Base-by-base conservation (phyloP, 176 grass and related monocot genomes). In the Oryza meyeriana region DNA sequence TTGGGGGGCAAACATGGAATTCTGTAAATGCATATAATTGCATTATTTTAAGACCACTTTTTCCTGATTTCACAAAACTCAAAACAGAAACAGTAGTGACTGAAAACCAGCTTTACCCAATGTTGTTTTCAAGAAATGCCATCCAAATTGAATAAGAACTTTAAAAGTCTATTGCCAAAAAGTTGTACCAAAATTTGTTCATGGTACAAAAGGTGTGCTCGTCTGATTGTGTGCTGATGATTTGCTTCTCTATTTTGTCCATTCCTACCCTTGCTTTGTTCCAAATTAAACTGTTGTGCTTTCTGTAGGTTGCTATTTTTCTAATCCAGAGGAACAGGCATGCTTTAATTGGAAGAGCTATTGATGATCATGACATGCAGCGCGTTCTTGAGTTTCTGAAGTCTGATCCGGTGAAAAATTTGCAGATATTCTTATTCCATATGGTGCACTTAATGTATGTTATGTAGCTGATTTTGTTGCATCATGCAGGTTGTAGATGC, bases 321-420 rank as follows among this genome's bases (percentile, higher is more conserved):
- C 93, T 98, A 39, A 98, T 98, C 75, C 96, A 98, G 78, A 98
- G 92, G 71, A 95, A 95, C 48, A 91, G 90, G 34, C 90, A 98
- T 87, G 88, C 96, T 82, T 91, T 98, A 79, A 98, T 98, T 87
- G 96, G 96, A 41, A 88, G 96, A 64, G 96, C 96, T 58, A 98
- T 98, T 76, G 96, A 98, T 91, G 88, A 95, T 79, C 86, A 98
- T 88, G 96, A 98, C 74, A 99, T 99, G 93, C 91, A 99, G 86
- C 82, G 78, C 47, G 87, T 99, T 87, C 93, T 99, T 83, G 65
- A 94, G 61, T 92, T 95, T 90, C 83, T 99, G 22, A 99, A 99
- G 79, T 90, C 93, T 75, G 97, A 99, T 85, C 91, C 93, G 81
- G 97, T 99, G 84, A 87, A 20, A 55, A 12, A 78, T 29, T 91